Conservation (phyloP, 1,139 yeast genomes). For the Yamadazyma buinensis region DNA sequence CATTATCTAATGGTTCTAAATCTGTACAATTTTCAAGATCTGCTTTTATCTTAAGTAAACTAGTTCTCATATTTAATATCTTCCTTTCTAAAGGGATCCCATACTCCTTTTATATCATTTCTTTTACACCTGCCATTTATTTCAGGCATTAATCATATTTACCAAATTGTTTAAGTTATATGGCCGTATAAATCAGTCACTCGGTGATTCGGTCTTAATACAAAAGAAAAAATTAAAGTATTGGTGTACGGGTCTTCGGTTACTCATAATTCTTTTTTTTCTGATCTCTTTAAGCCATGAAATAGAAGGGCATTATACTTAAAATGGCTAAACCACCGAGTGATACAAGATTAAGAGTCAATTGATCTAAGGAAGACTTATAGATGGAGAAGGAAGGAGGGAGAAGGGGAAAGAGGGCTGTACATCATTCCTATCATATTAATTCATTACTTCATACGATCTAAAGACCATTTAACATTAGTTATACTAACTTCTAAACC, state of each 20-base stretch:
- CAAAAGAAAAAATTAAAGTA: no score
- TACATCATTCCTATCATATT: background rate
- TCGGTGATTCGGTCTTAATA: background rate
- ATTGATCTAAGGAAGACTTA: no score
- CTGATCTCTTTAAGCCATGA: no score
- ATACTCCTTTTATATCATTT: no score
- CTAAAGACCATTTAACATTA: constrained; percentile 54
- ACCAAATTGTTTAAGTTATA: background rate
- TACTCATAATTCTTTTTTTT: no score
- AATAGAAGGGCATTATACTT: no score
- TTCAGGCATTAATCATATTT: no score
- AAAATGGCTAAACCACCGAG: no score
- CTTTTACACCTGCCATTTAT: no score
- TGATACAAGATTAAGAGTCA: no score
- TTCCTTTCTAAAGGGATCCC: background rate
- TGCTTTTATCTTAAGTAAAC: constrained; percentile 48
- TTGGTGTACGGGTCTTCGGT: no score
- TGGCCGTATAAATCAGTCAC: background rate
- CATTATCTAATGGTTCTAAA: constrained; percentile 57
- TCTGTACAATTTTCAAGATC: constrained; percentile 59
- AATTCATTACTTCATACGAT: constrained; percentile 8
- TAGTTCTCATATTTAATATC: constrained; percentile 12
- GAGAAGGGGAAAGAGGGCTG: background rate
- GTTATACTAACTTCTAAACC: constrained; percentile 78
- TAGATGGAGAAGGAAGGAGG: no score